Evolutionary conservation across 2,329 filamentous ascomycete species (phyloP), one percentile per base, ranked within the genome.

Genomic region (Zasmidium citrigriseum): DNA sequence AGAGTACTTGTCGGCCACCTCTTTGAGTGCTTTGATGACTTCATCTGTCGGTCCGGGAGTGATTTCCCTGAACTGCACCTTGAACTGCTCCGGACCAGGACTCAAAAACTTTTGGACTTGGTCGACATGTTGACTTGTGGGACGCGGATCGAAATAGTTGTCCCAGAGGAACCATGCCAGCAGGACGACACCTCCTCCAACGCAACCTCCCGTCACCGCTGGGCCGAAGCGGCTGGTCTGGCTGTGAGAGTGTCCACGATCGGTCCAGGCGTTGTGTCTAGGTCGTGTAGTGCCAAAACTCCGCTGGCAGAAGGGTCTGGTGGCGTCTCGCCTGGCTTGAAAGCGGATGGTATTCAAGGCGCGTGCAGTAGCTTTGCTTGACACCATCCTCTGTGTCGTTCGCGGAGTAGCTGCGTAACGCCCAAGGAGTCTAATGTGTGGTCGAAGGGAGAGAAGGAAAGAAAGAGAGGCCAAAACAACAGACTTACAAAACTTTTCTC

Each of bases 1-100:
- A 1, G 87, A 86, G 67, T 91, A 91, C 20, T 85, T 85, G 69
- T 85, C 85, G 23, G 85, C 84, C 10, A 87, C 85, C 56, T 85
- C 78, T 67, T 85, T 84, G 58, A 92, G 81, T 77, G 83, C 86
- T 61, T 82, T 74, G 46, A 90, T 77, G 0, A 88, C 87, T 72
- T 89, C 81, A 61, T 89, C 87, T 14, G 87, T 81, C 12, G 65
- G 57, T 60, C 85, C 82, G 0, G 89, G 88, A 0, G 87, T 84
- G 48, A 81, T 80, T 56, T 86, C 64, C 34, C 69, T 64, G 47
- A 72, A 66, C 49, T 80, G 79, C 53, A 86, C 53, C 48, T 68
- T 67, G 52, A 71, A 64, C 69, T 84, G 84, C 64, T 85, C 76
- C 25, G 83, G 81, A 1, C 86, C 82, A 4, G 80, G 77, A 29